Percentiles rank a stretch among this genome's conserved stretches.
phyloP scores from a whole-genome alignment of 2,329 filamentous ascomycete species.

The Clonostachys chloroleuca region DNA sequence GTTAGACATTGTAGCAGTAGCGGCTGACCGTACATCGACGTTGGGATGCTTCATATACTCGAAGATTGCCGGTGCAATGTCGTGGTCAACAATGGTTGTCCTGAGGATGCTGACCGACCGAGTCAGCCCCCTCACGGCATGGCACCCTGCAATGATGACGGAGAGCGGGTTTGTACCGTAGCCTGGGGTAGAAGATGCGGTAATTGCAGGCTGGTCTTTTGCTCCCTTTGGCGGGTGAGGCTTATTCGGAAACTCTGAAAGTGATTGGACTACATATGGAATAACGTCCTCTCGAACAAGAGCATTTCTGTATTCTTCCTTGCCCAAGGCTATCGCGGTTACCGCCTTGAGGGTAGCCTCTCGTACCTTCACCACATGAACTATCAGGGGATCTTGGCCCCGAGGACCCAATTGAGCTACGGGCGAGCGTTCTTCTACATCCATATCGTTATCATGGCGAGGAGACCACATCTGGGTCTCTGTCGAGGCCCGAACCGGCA shows the following conservation, averaged over 20 bases:
- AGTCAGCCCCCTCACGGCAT: slow-evolving; percentile 74
- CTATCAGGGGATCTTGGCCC: slow-evolving; percentile 56
- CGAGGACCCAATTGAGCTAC: slow-evolving; percentile 49
- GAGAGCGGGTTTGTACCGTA: slow-evolving; percentile 71
- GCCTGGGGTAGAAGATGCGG: slow-evolving; percentile 22
- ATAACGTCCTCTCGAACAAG: slow-evolving; percentile 81
- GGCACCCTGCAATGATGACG: slow-evolving; percentile 82
- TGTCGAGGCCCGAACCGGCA: slow-evolving; percentile 26
- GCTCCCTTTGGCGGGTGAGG: slow-evolving; percentile 35
- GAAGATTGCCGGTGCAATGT: slow-evolving; percentile 73
- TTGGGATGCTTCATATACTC: slow-evolving; percentile 70
- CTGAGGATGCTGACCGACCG: slow-evolving; percentile 80
- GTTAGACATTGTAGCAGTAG: slow-evolving; percentile 81
- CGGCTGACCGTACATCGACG: slow-evolving; percentile 77
- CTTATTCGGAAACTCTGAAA: slow-evolving; percentile 52
- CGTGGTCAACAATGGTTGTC: slow-evolving; percentile 83
- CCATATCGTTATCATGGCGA: slow-evolving; percentile 23
- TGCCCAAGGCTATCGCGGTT: slow-evolving; percentile 74
- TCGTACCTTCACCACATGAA: slow-evolving; percentile 70
- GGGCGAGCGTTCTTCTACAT: slow-evolving; percentile 22
- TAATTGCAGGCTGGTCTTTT: slow-evolving; percentile 24
- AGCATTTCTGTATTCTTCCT: slow-evolving; percentile 78
- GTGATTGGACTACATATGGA: slow-evolving; percentile 77
- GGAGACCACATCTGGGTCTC: slow-evolving; percentile 32
- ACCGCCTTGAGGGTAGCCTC: slow-evolving; percentile 75